Evolutionary conservation across 2,329 filamentous ascomycete genomes (phyloP).

Genomic region (Trichoderma sp.): DNA sequence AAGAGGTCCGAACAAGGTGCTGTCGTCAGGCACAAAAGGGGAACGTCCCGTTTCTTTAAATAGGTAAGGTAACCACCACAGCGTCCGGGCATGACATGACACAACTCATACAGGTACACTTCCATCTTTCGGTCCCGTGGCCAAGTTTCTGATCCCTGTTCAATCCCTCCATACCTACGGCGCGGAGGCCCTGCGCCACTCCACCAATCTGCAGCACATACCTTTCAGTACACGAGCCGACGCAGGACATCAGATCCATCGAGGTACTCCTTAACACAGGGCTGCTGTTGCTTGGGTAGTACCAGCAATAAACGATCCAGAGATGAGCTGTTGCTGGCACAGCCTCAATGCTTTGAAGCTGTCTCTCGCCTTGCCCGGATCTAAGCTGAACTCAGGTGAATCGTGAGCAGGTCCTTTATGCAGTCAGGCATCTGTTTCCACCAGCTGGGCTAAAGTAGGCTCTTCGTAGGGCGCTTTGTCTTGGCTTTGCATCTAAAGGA

Average conservation of each 20-base stretch:
- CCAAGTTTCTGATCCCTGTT: constrained; percentile 24
- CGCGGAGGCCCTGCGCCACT: constrained; percentile 22
- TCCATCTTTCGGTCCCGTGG: constrained; percentile 17
- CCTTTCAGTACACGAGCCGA: neutral
- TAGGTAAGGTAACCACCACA: neutral
- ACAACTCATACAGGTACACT: neutral
- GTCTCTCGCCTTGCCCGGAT: constrained; percentile 4
- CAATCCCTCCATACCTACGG: neutral
- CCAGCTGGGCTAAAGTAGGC: too few relatives aligned
- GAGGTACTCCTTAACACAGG: neutral
- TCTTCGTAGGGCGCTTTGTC: neutral
- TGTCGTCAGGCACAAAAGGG: neutral
- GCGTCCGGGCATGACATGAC: neutral
- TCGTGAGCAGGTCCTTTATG: neutral
- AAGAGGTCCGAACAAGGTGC: neutral
- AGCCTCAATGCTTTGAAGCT: neutral
- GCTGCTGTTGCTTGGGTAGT: neutral
- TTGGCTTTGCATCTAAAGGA: constrained; percentile 2
- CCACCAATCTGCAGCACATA: constrained; percentile 3
- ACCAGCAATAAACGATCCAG: neutral
- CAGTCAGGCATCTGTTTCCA: neutral
- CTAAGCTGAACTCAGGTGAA: neutral
- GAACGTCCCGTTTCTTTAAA: constrained; percentile 11
- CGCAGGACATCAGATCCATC: constrained; percentile 10
- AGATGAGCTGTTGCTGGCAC: neutral